phyloP scores from a whole-genome alignment of 495 filamentous ascomycete species.

The Aspergillus diversus region DNA sequence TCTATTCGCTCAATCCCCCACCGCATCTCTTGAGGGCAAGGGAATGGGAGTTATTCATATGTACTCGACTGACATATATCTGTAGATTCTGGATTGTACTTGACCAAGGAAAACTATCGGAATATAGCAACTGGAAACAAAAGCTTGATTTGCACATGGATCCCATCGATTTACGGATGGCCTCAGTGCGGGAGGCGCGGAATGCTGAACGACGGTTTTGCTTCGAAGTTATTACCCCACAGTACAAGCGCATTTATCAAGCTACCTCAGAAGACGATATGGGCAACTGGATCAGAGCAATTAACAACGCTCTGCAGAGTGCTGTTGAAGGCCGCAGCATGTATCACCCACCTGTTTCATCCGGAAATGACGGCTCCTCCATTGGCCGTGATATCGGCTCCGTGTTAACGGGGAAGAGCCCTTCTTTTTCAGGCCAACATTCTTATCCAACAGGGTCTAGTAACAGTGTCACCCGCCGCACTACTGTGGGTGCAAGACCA shows the following conservation, averaged over 20 bases:
- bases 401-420: constrained; percentile 90
- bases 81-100: constrained; percentile 95
- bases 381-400: constrained; percentile 84
- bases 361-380: constrained; percentile 54
- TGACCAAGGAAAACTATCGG: constrained; percentile 92
- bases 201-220: constrained; percentile 95
- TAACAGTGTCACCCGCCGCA: constrained; percentile 71
- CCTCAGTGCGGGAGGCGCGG: constrained; percentile 92
- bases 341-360: constrained; percentile 45
- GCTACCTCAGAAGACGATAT: constrained; percentile 98
- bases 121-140: constrained; percentile 99
- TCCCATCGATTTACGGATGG: constrained; percentile 95
- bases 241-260: constrained; percentile 96
- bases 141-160: constrained; percentile 96
- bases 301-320: constrained; percentile 96
- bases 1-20: constrained; percentile 4
- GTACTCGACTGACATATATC: constrained; percentile 17
- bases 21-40: too few relatives aligned
- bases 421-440: constrained; percentile 66
- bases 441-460: constrained; percentile 54
- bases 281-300: constrained; percentile 93
- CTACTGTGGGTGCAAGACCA: constrained; percentile 89
- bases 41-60: constrained; percentile 13
- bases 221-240: constrained; percentile 97
- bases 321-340: constrained; percentile 82